Evolutionary conservation across 1,284 basidiomycete species (phyloP).

Genomic region (Rhodotorula glutinis): DNA sequence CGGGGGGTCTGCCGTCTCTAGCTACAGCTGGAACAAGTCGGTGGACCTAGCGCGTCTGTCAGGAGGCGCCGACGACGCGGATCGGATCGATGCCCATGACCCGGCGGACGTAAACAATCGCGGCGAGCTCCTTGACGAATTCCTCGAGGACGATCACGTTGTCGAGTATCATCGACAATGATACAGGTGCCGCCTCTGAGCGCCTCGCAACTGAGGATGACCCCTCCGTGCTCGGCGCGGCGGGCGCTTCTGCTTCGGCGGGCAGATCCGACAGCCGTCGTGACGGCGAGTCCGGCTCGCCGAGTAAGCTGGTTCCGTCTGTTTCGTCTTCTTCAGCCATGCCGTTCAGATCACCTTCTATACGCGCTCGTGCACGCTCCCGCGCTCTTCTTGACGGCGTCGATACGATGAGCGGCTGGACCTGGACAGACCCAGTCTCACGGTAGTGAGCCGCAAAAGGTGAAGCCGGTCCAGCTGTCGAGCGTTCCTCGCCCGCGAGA

Average conservation of each 20-base stretch:
- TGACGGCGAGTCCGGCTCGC: neutral
- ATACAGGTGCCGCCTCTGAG: slow-evolving; percentile 51
- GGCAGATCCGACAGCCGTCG: neutral
- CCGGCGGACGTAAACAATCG: slow-evolving; percentile 33
- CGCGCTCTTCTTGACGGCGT: slow-evolving; percentile 61
- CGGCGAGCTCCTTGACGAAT: slow-evolving; percentile 72
- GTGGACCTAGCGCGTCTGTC: too few species aligned
- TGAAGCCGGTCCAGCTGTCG: slow-evolving; percentile 55
- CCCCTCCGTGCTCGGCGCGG: too few species aligned
- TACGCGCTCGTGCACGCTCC: too few species aligned
- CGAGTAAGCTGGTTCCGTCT: neutral
- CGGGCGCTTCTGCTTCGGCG: neutral
- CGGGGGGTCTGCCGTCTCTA: too few species aligned
- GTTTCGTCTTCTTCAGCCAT: slow-evolving; percentile 35
- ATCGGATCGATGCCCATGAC: slow-evolving; percentile 32
- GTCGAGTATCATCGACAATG: slow-evolving; percentile 80
- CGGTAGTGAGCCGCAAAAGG: slow-evolving; percentile 84
- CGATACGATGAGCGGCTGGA: slow-evolving; percentile 68
- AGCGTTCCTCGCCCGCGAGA: slow-evolving; percentile 41
- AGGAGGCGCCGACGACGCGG: slow-evolving; percentile 4
- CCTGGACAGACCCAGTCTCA: slow-evolving; percentile 65
- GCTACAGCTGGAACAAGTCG: too few species aligned
- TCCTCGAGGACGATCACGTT: slow-evolving; percentile 95
- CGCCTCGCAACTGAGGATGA: neutral
- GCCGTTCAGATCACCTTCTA: slow-evolving; percentile 42